Evolutionary conservation across 1,139 yeast genomes (phyloP).

Genomic region (Zygosaccharomyces sapae): DNA sequence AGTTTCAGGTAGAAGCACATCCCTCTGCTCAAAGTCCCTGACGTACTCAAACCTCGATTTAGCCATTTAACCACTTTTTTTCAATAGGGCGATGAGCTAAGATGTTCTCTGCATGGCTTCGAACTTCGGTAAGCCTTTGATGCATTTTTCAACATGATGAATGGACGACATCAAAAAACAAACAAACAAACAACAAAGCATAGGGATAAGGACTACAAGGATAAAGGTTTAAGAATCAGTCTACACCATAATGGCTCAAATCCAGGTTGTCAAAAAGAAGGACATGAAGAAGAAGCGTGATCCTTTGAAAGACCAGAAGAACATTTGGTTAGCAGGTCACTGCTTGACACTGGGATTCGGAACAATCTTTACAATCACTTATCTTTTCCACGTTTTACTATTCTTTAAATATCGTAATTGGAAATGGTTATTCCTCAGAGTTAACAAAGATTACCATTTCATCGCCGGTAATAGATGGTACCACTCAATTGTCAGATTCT

Average conservation of each 20-base stretch:
- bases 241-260: constrained; percentile 19
- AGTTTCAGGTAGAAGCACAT: constrained; percentile 69
- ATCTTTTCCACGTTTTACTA: constrained; percentile 34
- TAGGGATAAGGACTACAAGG: neutral
- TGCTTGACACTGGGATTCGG: constrained; percentile 48
- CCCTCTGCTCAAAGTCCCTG: constrained; percentile 71
- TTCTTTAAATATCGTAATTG: constrained; percentile 35
- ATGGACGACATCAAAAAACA: neutral
- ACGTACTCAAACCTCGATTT: constrained; percentile 84
- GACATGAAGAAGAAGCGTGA: constrained; percentile 19
- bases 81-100: neutral
- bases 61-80: constrained; percentile 48
- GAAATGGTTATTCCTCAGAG: constrained; percentile 32
- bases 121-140: neutral
- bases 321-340: constrained; percentile 65
- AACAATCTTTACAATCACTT: constrained; percentile 45
- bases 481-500: constrained; percentile 43
- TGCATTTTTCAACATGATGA: neutral
- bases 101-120: constrained; percentile 2
- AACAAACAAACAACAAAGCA: neutral
- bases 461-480: constrained; percentile 32
- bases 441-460: constrained; percentile 22
- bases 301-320: constrained; percentile 38
- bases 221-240: neutral
- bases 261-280: constrained; percentile 30